Evolutionary conservation across 768 basidiomycete species (phyloP), one percentile per base, ranked within the genome.

Genomic region (Dentipellis fragilis): DNA sequence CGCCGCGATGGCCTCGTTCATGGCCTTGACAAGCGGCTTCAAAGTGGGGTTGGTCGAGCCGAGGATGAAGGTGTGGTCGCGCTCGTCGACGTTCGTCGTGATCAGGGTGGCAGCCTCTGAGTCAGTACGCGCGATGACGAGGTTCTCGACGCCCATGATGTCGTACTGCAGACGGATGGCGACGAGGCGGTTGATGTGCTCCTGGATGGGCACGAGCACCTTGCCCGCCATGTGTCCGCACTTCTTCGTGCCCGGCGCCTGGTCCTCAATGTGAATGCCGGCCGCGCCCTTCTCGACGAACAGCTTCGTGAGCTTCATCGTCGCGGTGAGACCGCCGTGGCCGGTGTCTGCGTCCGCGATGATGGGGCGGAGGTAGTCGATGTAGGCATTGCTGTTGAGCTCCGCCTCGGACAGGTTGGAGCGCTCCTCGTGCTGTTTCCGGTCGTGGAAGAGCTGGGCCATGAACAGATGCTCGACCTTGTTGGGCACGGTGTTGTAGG

Each of bases 241-340:
- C 67, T 99, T 99, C 75, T 99, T 97, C 17, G 95, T 96, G 19
- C 94, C 93, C 0, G 94, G 87, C 11, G 93, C 94, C 70, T 99
- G 96, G 66, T 99, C 96, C 66, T 99, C 96, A 66, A 99, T 78
- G 69, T 99, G 96, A 53, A 99, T 92, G 19, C 95, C 96, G 14
- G 96, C 94, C 0, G 96, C 96, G 59, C 96, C 95, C 64, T 93
- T 90, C 73, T 99, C 96, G 61, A 97, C 93, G 67, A 99, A 97
- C 81, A 99, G 84, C 73, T 99, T 99, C 57, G 96, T 83, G 58
- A 99, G 83, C 74, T 97, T 98, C 92, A 98, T 95, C 58, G 92
- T 84, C 16, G 96, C 93, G n/a, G 94, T 97, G 63, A 98, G 74
- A 59, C 95, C 95, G 64, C 95, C 95, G 67, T 98, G 95, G 5